phyloP scores from a whole-genome alignment of 2,329 filamentous ascomycete genomes.

The Colletotrichum filicis region DNA sequence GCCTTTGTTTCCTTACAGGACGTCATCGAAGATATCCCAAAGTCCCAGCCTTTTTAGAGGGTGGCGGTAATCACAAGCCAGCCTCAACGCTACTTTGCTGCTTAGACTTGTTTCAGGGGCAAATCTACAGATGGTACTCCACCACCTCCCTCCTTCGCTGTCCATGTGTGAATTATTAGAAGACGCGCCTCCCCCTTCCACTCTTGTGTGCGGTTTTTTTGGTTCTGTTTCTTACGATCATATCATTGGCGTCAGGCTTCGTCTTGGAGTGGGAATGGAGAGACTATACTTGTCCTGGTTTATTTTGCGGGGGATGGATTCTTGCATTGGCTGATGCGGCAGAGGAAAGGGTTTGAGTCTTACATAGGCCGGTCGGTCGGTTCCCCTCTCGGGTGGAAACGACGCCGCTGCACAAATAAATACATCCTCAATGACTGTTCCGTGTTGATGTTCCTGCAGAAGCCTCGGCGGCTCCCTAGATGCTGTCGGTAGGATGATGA shows the following conservation, averaged over 20 bases:
- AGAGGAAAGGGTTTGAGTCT: conserved; percentile 23
- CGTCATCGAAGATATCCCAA: conserved; percentile 59
- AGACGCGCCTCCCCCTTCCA: not conserved
- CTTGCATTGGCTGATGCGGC: conserved; percentile 27
- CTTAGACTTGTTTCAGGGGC: not conserved
- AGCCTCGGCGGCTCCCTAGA: not conserved
- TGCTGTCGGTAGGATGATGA: no score
- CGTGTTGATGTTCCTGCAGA: no score
- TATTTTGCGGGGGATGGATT: conserved; percentile 5
- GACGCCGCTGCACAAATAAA: conserved; percentile 32
- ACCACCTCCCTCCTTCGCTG: not conserved
- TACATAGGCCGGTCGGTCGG: conserved; percentile 16
- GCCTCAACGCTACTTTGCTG: not conserved
- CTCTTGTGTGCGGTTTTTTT: not conserved
- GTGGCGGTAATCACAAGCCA: not conserved
- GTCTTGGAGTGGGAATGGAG: conserved; percentile 19
- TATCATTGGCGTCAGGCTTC: conserved; percentile 31
- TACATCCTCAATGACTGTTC: not conserved
- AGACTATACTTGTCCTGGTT: conserved; percentile 18
- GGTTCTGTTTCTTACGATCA: conserved; percentile 15
- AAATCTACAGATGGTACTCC: conserved; percentile 19
- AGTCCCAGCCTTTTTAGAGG: conserved; percentile 40
- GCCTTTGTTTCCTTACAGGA: conserved; percentile 78
- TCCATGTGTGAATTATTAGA: conserved; percentile 23
- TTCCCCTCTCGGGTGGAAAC: not conserved